Conservation (phyloP, 225 moss, liverwort and hornwort genomes). For the Polytrichum commune region DNA sequence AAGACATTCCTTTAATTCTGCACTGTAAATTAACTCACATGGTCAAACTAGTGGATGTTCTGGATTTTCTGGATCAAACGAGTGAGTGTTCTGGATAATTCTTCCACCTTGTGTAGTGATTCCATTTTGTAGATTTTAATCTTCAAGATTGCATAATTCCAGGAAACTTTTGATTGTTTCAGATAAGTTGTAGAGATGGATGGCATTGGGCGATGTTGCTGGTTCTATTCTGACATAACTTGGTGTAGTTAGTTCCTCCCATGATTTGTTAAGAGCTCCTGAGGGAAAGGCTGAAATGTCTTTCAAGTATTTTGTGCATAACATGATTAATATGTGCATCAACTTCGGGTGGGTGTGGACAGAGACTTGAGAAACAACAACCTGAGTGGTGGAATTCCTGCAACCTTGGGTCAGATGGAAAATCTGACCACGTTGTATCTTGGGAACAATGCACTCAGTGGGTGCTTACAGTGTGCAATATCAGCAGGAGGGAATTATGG, state of each 20-base stretch:
- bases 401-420: conserved; percentile 31
- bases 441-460: conserved; percentile 25
- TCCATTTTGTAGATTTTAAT: too few relatives aligned
- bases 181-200: background rate
- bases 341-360: conserved; percentile 1
- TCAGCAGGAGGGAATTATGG: conserved; percentile 25
- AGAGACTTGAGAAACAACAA: conserved; percentile 34
- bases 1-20: background rate
- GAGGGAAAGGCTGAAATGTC: background rate
- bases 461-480: conserved; percentile 37
- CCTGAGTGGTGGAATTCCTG: conserved; percentile 25
- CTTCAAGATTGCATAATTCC: background rate
- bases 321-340: background rate
- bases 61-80: too few relatives aligned
- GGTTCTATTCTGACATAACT: background rate
- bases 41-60: too few relatives aligned
- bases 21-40: too few relatives aligned
- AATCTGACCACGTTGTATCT: conserved; percentile 28
- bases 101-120: too few relatives aligned
- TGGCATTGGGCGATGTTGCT: background rate
- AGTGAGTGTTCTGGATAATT: too few relatives aligned
- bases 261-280: background rate
- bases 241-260: background rate
- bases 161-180: background rate
- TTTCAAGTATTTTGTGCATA: background rate